A percentile compares a stretch with the other conserved stretches of the same genome.
phyloP scores from a whole-genome alignment of 2,329 filamentous ascomycete genomes.

The Diaporthe sp. region DNA sequence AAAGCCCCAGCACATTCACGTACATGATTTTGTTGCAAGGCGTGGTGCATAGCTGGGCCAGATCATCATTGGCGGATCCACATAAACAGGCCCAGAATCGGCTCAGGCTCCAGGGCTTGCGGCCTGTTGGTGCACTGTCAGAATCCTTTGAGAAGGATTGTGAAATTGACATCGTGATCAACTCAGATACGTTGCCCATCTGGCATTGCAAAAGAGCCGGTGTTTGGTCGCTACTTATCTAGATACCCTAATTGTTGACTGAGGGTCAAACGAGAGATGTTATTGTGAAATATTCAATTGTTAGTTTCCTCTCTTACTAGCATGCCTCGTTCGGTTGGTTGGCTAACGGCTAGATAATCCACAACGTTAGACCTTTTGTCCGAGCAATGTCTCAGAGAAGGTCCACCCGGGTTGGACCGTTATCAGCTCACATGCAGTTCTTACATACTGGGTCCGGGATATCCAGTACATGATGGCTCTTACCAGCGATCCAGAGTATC shows the following conservation, averaged over 20 bases:
- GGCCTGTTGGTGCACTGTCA: no score
- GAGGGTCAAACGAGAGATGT: neutral
- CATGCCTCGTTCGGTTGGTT: neutral
- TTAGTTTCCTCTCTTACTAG: neutral
- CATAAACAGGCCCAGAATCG: no score
- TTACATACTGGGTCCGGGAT: neutral
- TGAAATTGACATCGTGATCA: neutral
- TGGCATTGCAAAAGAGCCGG: no score
- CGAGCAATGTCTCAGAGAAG: neutral
- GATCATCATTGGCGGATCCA: neutral
- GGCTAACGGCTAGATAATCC: neutral
- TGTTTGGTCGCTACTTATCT: no score
- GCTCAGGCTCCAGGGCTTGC: no score
- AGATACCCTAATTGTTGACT: no score
- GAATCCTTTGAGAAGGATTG: neutral
- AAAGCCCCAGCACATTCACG: neutral
- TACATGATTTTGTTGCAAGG: neutral
- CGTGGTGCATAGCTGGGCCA: neutral
- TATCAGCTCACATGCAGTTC: constrained; percentile 1
- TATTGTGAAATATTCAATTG: neutral
- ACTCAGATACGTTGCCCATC: neutral
- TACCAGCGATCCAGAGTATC: neutral
- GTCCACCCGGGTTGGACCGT: neutral
- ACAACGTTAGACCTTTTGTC: neutral
- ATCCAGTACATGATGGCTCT: constrained; percentile 11